Evolutionary conservation across 73 alveolate species (phyloP).

Genomic region (Stentor roeselii): DNA sequence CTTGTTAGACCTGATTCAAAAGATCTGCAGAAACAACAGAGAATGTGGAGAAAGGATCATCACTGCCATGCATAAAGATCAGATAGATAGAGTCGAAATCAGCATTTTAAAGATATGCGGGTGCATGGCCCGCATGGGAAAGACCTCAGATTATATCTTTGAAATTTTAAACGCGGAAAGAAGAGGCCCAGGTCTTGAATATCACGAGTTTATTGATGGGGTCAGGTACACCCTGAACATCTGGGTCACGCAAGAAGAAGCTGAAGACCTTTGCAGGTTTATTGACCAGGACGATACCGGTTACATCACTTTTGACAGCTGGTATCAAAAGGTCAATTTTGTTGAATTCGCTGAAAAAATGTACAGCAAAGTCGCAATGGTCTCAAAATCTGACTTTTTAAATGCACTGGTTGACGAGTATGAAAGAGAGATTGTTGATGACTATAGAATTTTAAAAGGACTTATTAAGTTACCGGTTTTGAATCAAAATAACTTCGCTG

Average conservation of each 20-base stretch:
- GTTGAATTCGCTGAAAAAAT: constrained; percentile 29
- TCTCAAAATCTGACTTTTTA: constrained; percentile 24
- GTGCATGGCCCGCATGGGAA: constrained; percentile 18
- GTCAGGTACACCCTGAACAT: constrained; percentile 6
- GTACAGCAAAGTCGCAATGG: constrained; percentile 22
- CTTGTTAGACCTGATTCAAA: not conserved
- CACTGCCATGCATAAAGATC: constrained; percentile 1
- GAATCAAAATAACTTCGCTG: not conserved
- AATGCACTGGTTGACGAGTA: constrained; percentile 25
- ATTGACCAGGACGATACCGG: constrained; percentile 26
- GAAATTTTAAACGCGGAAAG: not conserved
- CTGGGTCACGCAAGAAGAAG: constrained; percentile 32
- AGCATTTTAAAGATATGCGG: not conserved
- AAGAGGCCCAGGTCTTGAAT: constrained; percentile 18
- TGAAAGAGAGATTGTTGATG: constrained; percentile 8
- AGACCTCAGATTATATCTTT: constrained; percentile 8
- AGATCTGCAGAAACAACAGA: constrained; percentile 26
- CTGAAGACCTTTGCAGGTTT: not conserved
- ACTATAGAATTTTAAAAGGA: not conserved
- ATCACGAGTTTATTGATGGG: constrained; percentile 11
- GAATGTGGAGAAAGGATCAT: constrained; percentile 13
- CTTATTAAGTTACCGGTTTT: constrained; percentile 1
- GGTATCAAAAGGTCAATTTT: constrained; percentile 21
- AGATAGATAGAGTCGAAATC: constrained; percentile 6
- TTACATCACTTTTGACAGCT: not conserved